These are phyloP conservation scores for Porphyrellus sp. DNA, from an alignment of 1,284 basidiomycete genomes.

Conservation along the genomic window DNA sequence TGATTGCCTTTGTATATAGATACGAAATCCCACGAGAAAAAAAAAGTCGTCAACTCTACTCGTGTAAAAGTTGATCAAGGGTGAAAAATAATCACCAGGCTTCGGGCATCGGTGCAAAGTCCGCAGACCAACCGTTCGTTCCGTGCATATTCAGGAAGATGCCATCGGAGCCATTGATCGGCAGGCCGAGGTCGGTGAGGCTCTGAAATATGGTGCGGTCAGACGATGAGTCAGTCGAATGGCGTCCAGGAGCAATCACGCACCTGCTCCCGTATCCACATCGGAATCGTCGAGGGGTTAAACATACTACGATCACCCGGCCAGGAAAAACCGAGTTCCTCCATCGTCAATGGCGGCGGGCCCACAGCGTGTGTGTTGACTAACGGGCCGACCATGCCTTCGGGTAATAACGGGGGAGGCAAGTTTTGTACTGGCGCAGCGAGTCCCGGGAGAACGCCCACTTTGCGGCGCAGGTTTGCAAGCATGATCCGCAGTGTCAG, in stretches of 20 bases:
- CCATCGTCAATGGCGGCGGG: slow-evolving; percentile 71
- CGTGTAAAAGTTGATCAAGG: slow-evolving; percentile 19
- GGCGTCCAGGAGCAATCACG: slow-evolving; percentile 14
- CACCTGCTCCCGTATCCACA: slow-evolving; percentile 82
- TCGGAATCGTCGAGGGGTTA: slow-evolving; percentile 72
- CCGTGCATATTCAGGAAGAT: slow-evolving; percentile 78
- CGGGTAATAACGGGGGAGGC: slow-evolving; percentile 49
- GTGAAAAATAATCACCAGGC: slow-evolving; percentile 59
- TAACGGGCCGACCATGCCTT: slow-evolving; percentile 54
- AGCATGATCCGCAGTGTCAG: slow-evolving; percentile 88
- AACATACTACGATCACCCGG: slow-evolving; percentile 71
- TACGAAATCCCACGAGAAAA: slow-evolving; percentile 21
- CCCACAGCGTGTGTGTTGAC: slow-evolving; percentile 45
- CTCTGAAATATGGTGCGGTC: slow-evolving; percentile 46
- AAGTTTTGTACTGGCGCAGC: slow-evolving; percentile 47
- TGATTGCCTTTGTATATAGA: slow-evolving; percentile 23
- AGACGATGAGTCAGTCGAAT: slow-evolving; percentile 2
- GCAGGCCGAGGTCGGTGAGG: slow-evolving; percentile 81
- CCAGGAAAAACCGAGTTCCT: slow-evolving; percentile 79
- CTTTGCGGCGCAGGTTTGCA: slow-evolving; percentile 81
- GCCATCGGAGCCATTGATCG: slow-evolving; percentile 85
- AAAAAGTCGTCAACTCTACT: slow-evolving; percentile 26
- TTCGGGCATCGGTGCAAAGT: slow-evolving; percentile 73
- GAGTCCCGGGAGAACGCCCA: slow-evolving; percentile 62
- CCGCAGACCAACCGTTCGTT: slow-evolving; percentile 68